phyloP scores from a whole-genome alignment of 495 filamentous ascomycete genomes.

The Bacidia gigantensis region DNA sequence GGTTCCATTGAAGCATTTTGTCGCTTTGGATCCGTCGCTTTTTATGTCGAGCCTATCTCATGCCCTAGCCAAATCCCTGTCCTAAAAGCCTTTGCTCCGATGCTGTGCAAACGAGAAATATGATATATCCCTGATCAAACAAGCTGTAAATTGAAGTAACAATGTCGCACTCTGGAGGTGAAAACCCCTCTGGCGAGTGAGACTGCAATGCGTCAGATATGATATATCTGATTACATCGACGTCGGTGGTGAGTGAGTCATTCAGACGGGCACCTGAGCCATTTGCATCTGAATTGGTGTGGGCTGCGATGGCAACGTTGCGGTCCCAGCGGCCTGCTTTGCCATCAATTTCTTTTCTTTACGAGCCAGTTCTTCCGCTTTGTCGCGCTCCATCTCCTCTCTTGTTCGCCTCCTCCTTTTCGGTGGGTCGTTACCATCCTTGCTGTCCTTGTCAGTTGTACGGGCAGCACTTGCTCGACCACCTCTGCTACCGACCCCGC shows the following conservation, averaged over 20 bases:
- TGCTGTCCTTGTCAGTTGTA: constrained; percentile 18
- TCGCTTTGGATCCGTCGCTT: not conserved
- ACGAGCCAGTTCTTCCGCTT: constrained; percentile 46
- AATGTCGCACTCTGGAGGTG: too few relatives aligned
- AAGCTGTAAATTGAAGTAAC: too few relatives aligned
- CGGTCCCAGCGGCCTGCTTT: constrained; percentile 18
- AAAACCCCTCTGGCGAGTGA: too few relatives aligned
- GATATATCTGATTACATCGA: too few relatives aligned
- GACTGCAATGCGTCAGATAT: too few relatives aligned
- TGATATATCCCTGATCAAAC: too few relatives aligned
- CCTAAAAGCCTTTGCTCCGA: not conserved
- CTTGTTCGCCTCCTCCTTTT: constrained; percentile 6
- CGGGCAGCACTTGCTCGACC: constrained; percentile 23
- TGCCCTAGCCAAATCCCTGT: not conserved
- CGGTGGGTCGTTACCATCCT: not conserved
- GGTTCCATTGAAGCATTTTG: not conserved
- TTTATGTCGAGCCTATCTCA: not conserved
- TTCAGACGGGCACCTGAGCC: too few relatives aligned
- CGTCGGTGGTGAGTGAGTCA: too few relatives aligned
- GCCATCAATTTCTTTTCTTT: constrained; percentile 35
- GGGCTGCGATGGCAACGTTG: not conserved
- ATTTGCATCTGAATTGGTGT: not conserved
- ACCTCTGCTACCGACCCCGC: constrained; percentile 51
- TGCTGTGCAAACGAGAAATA: not conserved
- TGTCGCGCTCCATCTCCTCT: constrained; percentile 35